These are phyloP conservation scores for Apiotrichum sp. DNA, from an alignment of 1,284 basidiomycete genomes.

Conservation along the genomic window DNA sequence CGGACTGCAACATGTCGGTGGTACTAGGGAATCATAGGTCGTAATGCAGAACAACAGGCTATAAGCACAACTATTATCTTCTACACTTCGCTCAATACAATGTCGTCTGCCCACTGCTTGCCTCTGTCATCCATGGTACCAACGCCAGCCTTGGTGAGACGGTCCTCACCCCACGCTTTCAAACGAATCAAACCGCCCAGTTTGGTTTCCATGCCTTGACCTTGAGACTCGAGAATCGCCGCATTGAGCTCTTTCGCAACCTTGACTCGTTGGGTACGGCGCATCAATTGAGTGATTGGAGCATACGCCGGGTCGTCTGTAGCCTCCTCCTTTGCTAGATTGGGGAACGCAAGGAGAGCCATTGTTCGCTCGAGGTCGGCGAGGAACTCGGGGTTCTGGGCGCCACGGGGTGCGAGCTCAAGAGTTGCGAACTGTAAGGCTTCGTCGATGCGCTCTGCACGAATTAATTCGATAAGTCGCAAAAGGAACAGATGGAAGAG, in stretches of 20 bases:
- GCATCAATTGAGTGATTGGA: conserved; percentile 55
- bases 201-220: conserved; percentile 88
- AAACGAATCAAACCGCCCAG: conserved; percentile 77
- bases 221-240: conserved; percentile 83
- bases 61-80: neutral
- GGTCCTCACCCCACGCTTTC: conserved; percentile 78
- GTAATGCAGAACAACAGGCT: neutral
- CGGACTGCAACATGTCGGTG: too few species aligned
- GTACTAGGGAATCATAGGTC: too few species aligned
- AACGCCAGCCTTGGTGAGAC: conserved; percentile 57
- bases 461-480: conserved; percentile 89
- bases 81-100: conserved; percentile 8
- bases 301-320: conserved; percentile 36
- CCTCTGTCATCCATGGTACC: conserved; percentile 16
- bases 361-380: conserved; percentile 89
- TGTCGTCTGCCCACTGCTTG: conserved; percentile 13
- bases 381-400: conserved; percentile 90
- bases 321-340: conserved; percentile 49
- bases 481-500: conserved; percentile 93
- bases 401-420: conserved; percentile 88
- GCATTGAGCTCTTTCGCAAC: conserved; percentile 89
- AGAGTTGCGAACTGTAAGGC: conserved; percentile 86
- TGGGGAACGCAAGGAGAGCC: conserved; percentile 82
- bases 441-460: conserved; percentile 67
- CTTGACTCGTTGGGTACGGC: conserved; percentile 78